phyloP scores from a whole-genome alignment of 495 filamentous ascomycete genomes.

The Jackrogersella minutella region DNA sequence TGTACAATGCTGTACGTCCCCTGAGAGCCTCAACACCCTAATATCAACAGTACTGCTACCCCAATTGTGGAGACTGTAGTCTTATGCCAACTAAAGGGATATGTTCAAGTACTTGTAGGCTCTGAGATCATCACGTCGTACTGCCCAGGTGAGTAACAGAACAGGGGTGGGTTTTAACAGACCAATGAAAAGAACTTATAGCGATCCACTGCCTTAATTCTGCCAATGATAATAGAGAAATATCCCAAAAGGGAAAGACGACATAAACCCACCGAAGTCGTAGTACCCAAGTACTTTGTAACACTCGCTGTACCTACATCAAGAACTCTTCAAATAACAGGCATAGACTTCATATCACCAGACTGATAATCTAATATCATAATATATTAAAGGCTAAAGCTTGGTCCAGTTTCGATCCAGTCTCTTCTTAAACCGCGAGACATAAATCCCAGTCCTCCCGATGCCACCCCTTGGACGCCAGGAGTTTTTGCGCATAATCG shows the following conservation, averaged over 20 bases:
- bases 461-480: not conserved
- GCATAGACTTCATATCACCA: no score
- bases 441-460: not conserved
- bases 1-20: no score
- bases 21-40: no score
- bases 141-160: conserved; percentile 30
- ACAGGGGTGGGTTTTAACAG: not conserved
- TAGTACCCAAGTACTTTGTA: not conserved
- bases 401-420: not conserved
- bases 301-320: no score
- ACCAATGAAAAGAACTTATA: not conserved
- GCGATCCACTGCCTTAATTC: not conserved
- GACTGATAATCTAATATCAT: no score
- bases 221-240: not conserved
- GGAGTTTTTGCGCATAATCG: not conserved
- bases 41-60: no score
- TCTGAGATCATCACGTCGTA: not conserved
- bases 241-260: conserved; percentile 2
- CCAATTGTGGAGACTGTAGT: no score
- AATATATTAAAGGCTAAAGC: no score
- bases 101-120: no score
- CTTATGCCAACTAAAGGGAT: no score
- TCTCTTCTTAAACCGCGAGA: not conserved
- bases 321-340: no score
- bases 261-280: not conserved